Evolutionary conservation across 73 alveolate species (phyloP), one percentile per base, ranked within the genome.

Genomic region (Paramecium octaurelia): DNA sequence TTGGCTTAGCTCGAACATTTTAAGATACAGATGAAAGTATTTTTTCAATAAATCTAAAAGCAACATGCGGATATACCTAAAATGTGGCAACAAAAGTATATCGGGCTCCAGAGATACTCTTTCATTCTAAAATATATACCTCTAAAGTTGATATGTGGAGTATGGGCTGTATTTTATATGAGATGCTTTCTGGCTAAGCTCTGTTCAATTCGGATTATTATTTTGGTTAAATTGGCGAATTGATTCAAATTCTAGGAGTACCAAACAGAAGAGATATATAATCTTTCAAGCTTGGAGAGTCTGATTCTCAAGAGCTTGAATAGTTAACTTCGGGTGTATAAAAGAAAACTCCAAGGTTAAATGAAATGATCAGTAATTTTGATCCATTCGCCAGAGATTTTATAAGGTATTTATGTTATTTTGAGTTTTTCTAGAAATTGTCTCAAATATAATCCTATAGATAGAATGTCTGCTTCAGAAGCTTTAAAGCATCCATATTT

Each of bases 101-200:
- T 88, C 59, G 98, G 88, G 97, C 99, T 14, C 98, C 98, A 12
- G 99, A 96, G 85, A 71, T 96, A 8, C 92, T 96, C 9, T 93
- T 95, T 10, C 43, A 93, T 14, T 89, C 92, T 58, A 77, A 75
- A 23, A 64, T 80, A 20, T 95, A 95, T 86, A 34, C 96, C 12
- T 43, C 75, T 21, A 0, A 58, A 20, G 94, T 94, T 75, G 99
- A 96, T 60, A 92, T 95, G 92, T 97, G 99, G 99, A 93, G 97
- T 16, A 97, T 96, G 7, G 99, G 99, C 20, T 97, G 99, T 92
- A 95, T 97, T 44, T 94, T 97, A 69, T 99, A 97, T 2, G 99
- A 97, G 93, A 90, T 97, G 58, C 46, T 97, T 83, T 43, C 87
- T 44, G 91, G 98, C 93, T 95, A 95, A 85, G 97, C 97, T 6